phyloP scores from a whole-genome alignment of 2,329 filamentous ascomycete species.

The Diaporthe sp. region DNA sequence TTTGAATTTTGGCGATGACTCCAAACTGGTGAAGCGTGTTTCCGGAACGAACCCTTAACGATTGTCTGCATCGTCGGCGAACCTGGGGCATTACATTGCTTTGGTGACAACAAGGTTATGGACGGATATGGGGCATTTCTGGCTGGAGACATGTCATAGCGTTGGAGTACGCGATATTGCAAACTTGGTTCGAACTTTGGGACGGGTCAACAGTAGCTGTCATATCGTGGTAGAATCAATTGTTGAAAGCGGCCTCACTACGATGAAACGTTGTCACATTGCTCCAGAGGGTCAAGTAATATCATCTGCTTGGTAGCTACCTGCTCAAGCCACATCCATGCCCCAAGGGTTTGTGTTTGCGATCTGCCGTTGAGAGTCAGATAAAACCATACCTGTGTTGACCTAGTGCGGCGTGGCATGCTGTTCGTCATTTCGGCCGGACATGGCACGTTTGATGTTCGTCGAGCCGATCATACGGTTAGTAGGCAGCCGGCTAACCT shows the following conservation, averaged over 20 bases:
- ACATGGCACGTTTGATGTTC: background rate
- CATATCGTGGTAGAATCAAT: background rate
- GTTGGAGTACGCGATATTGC: constrained; percentile 30
- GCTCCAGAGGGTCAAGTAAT: background rate
- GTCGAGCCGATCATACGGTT: background rate
- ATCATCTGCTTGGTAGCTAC: too few relatives aligned
- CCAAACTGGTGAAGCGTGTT: background rate
- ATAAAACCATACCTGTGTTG: background rate
- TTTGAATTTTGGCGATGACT: background rate
- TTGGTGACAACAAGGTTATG: background rate
- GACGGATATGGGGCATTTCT: constrained; percentile 17
- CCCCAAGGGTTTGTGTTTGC: background rate
- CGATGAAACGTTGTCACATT: background rate
- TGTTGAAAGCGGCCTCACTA: constrained; percentile 1
- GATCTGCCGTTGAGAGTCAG: background rate
- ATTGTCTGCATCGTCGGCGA: background rate
- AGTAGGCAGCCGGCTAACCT: too few relatives aligned
- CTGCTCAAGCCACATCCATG: background rate
- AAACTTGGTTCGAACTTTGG: constrained; percentile 8
- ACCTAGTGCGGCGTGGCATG: background rate
- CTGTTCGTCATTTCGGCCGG: too few relatives aligned
- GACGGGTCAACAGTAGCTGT: background rate
- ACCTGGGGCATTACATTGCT: background rate
- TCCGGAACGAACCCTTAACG: background rate
- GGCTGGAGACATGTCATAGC: constrained; percentile 34